Base-by-base conservation (phyloP, 2,329 filamentous ascomycete species). In the Pyrenophora graminea region DNA sequence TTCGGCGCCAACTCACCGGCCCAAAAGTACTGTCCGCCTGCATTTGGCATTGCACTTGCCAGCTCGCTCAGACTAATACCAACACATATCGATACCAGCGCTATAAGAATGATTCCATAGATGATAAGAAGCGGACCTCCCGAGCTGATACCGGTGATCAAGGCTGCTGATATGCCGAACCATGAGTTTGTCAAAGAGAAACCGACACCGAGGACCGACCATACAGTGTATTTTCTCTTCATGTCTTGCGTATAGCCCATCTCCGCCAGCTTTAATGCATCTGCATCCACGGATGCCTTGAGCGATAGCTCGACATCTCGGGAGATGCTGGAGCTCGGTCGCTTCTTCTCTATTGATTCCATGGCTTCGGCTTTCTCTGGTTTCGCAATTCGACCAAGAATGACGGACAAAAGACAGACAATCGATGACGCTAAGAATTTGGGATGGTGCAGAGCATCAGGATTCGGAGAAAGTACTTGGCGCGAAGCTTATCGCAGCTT, bases 1-100 rank as follows among this genome's bases (percentile, higher is more conserved):
- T 67, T 75, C 2, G 78, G 77, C 2, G 78, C 77, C 55, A 82
- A 61, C 49, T 79, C 74, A 45, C 74, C 77, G 1, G 78, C 76
- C 78, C 78, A 81, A 55, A 79, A 80, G 59, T 81, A 81, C 61
- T 80, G 77, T 0, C 79, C 79, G 19, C 79, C 79, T 5, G 79
- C 76, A 66, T 80, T 80, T 3, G 79, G 79, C 61, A 79, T 67
- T 8, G 79, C 75, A 49, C 75, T 79, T 3, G 77, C 77, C 38
- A 82, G 55, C 57, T 82, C 78, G 10, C 74, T 77, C 36, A 80
- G 62, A 10, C 74, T 75, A 38, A 77, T 70, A 9, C 72, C 79
- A 9, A 81, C 77, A 48, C 76, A 79, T 1, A 69, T 71, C 4
- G 76, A 78, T 44, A 80, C 69, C 38, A 79, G 55, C 5, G 72